phyloP scores from a whole-genome alignment of 2,329 filamentous ascomycete species.

The Trichoderma afroharzianum region DNA sequence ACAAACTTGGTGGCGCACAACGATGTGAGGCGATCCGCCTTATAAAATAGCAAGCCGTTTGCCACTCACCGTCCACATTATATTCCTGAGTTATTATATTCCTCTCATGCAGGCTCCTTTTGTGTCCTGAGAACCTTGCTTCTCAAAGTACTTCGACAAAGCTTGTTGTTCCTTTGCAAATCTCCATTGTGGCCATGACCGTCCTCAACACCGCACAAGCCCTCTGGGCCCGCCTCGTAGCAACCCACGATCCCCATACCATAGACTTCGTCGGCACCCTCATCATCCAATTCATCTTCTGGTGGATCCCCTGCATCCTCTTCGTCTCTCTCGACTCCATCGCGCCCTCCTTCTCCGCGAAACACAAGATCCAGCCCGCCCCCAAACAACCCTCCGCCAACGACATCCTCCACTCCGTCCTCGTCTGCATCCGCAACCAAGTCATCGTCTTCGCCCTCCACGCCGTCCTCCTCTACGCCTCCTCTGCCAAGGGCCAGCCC shows the following conservation, averaged over 20 bases:
- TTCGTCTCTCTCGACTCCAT: slow-evolving; percentile 43
- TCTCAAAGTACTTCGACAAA: not conserved
- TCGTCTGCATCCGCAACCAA: slow-evolving; percentile 47
- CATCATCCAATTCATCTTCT: slow-evolving; percentile 40
- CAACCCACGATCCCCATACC: slow-evolving; percentile 27
- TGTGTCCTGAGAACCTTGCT: not conserved
- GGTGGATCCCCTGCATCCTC: slow-evolving; percentile 42
- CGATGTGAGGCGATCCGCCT: not conserved
- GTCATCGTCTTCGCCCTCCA: slow-evolving; percentile 36
- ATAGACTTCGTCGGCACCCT: slow-evolving; percentile 42
- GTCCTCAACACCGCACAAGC: not conserved
- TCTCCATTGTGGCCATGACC: not conserved
- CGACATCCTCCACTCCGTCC: slow-evolving; percentile 43
- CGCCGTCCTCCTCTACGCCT: slow-evolving; percentile 21
- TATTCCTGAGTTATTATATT: not conserved
- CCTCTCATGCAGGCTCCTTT: not conserved
- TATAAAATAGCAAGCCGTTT: not conserved
- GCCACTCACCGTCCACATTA: not conserved
- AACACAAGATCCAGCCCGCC: slow-evolving; percentile 53
- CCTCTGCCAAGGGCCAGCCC: slow-evolving; percentile 20
- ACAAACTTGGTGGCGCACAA: not conserved
- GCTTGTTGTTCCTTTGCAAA: not conserved
- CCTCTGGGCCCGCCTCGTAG: slow-evolving; percentile 25
- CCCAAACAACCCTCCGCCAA: slow-evolving; percentile 44
- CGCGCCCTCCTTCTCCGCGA: slow-evolving; percentile 45